Evolutionary conservation across 2,329 filamentous ascomycete species (phyloP).

Genomic region (Hymenoscyphus fraxineus): DNA sequence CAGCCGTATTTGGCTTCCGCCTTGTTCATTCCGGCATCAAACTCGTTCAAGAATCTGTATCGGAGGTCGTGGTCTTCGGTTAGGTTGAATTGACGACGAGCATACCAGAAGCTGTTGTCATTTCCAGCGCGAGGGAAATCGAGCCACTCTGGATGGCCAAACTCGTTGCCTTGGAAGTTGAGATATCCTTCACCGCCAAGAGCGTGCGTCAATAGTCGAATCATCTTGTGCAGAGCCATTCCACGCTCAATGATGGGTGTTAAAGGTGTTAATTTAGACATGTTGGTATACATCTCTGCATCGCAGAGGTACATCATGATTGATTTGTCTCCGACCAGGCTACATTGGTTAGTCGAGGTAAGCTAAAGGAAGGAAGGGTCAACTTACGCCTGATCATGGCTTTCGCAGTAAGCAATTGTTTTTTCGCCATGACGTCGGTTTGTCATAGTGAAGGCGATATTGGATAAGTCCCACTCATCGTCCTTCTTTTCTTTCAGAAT

Average conservation of each 20-base stretch:
- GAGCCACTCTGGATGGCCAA: constrained; percentile 97
- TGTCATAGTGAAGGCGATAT: constrained; percentile 80
- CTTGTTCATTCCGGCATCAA: constrained; percentile 87
- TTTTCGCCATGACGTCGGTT: constrained; percentile 95
- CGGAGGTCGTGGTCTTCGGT: constrained; percentile 81
- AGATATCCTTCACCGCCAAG: constrained; percentile 95
- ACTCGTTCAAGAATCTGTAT: constrained; percentile 89
- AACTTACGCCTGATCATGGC: constrained; percentile 91
- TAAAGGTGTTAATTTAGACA: constrained; percentile 80
- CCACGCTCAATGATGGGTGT: constrained; percentile 88
- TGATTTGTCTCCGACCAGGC: constrained; percentile 92
- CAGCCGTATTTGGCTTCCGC: constrained; percentile 87
- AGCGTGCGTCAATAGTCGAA: constrained; percentile 84
- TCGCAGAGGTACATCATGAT: constrained; percentile 98
- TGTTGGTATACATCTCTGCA: constrained; percentile 95
- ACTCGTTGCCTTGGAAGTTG: constrained; percentile 98
- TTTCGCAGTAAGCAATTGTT: constrained; percentile 96
- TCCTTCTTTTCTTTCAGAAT: constrained; percentile 91
- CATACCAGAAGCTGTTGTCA: constrained; percentile 90
- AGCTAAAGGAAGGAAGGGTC: background rate
- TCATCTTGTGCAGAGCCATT: constrained; percentile 94
- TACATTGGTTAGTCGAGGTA: constrained; percentile 39
- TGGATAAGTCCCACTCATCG: constrained; percentile 79
- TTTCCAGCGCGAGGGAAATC: constrained; percentile 96
- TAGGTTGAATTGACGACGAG: constrained; percentile 87